Conservation (phyloP, 495 filamentous ascomycete species). For the Penicillium parvum region DNA sequence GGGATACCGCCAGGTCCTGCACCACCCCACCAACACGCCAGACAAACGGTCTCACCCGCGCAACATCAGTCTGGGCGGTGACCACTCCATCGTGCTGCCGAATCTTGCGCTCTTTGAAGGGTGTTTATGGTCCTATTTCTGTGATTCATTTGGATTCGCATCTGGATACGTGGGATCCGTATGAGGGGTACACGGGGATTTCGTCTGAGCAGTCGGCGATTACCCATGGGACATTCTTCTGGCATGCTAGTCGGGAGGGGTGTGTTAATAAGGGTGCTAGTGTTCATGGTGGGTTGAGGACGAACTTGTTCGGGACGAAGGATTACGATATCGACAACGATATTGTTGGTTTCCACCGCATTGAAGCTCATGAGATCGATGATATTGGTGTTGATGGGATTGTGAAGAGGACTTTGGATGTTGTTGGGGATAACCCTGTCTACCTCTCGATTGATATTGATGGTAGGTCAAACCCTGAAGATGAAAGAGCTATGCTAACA, state of each 20-base stretch:
- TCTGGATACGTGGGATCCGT: slow-evolving; percentile 52
- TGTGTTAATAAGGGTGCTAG: slow-evolving; percentile 21
- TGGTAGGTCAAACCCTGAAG: slow-evolving; percentile 3
- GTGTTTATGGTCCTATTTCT: slow-evolving; percentile 48
- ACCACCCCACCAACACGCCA: slow-evolving; percentile 21
- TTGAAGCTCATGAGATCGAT: slow-evolving; percentile 25
- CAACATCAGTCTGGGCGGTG: slow-evolving; percentile 57
- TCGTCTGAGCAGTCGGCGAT: slow-evolving; percentile 24
- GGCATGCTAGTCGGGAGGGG: slow-evolving; percentile 22
- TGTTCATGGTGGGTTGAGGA: slow-evolving; percentile 24
- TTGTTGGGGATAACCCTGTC: slow-evolving; percentile 17
- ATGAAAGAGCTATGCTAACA: not conserved
- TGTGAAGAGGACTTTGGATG: slow-evolving; percentile 8
- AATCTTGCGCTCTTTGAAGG: slow-evolving; percentile 52
- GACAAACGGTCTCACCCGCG: slow-evolving; percentile 20
- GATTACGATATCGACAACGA: slow-evolving; percentile 25
- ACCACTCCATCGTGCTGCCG: slow-evolving; percentile 61
- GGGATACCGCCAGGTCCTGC: slow-evolving; percentile 31
- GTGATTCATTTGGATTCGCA: slow-evolving; percentile 62
- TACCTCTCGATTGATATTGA: slow-evolving; percentile 32
- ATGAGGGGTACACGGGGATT: slow-evolving; percentile 21
- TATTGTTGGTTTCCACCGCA: slow-evolving; percentile 18
- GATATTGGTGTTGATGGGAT: slow-evolving; percentile 23
- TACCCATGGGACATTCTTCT: slow-evolving; percentile 34
- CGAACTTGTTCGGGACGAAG: slow-evolving; percentile 18